A percentile compares a stretch with the other conserved stretches of the same genome.
These are phyloP conservation scores for Teunomyces lycoperdinae DNA, from an alignment of 805 yeast species.

Conservation along the genomic window DNA sequence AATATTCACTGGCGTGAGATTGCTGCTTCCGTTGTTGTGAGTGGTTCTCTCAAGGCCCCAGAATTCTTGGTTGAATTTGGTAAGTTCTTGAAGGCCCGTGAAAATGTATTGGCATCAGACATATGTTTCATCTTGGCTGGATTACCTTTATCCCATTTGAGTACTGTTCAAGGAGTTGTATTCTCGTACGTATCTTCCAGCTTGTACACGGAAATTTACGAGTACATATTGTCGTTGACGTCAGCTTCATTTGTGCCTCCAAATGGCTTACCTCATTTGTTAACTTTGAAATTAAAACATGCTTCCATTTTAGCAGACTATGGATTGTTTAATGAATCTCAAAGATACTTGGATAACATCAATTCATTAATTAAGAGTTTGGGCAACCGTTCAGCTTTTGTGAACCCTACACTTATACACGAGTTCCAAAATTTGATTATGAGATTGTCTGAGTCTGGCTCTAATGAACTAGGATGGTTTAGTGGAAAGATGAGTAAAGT, in stretches of 20 bases:
- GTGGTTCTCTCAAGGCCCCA: conserved; percentile 19
- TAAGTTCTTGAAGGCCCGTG: conserved; percentile 36
- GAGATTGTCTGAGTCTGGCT: conserved; percentile 44
- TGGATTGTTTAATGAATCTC: conserved; percentile 57
- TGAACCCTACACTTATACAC: conserved; percentile 18
- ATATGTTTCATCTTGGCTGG: conserved; percentile 48
- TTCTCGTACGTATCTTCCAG: conserved; percentile 42
- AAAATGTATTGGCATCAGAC: conserved; percentile 36
- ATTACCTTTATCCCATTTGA: conserved; percentile 35
- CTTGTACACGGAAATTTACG: conserved; percentile 69
- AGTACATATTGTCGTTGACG: conserved; percentile 39
- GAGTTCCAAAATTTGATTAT: conserved; percentile 40
- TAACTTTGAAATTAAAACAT: conserved; percentile 61
- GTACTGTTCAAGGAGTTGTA: conserved; percentile 10
- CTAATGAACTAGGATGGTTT: conserved; percentile 67
- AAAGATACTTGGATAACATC: conserved; percentile 58
- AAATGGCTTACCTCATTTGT: conserved; percentile 49
- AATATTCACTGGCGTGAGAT: conserved; percentile 50
- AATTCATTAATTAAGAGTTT: conserved; percentile 26
- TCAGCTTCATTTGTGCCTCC: conserved; percentile 29
- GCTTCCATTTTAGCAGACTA: conserved; percentile 68
- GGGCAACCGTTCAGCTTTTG: conserved; percentile 29
- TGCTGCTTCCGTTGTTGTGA: conserved; percentile 37
- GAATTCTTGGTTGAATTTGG: conserved; percentile 54
- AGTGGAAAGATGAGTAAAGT: conserved; percentile 54